Conservation (phyloP, 495 filamentous ascomycete genomes). For the Tetracladium setigerum region DNA sequence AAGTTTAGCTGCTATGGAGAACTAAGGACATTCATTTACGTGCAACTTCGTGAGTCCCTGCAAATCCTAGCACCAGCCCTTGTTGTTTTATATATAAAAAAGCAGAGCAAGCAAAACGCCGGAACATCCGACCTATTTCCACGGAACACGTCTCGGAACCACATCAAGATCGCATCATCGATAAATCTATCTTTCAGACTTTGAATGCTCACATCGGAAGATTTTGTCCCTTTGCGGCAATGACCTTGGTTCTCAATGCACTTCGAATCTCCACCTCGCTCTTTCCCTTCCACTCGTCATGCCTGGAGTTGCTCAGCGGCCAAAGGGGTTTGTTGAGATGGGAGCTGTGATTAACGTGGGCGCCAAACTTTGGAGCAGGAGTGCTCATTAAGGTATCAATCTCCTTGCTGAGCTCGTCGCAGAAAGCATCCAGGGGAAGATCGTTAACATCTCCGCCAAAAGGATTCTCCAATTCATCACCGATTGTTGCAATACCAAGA, state of each 20-base stretch:
- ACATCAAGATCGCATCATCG: too few relatives aligned
- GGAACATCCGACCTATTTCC: too few relatives aligned
- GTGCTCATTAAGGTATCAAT: slow-evolving; percentile 63
- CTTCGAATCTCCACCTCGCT: slow-evolving; percentile 51
- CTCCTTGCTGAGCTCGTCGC: slow-evolving; percentile 61
- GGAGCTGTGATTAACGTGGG: slow-evolving; percentile 30
- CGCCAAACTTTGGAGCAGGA: slow-evolving; percentile 44
- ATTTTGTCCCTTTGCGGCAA: neutral
- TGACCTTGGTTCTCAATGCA: slow-evolving; percentile 39
- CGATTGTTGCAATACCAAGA: slow-evolving; percentile 78
- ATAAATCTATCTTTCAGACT: too few relatives aligned
- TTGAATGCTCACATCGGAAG: too few relatives aligned
- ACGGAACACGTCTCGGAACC: too few relatives aligned
- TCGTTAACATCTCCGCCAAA: slow-evolving; percentile 87
- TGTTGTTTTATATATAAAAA: too few relatives aligned
- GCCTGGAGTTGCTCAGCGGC: slow-evolving; percentile 54
- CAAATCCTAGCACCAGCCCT: too few relatives aligned
- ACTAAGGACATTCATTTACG: too few relatives aligned
- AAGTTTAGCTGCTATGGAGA: too few relatives aligned
- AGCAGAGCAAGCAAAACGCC: too few relatives aligned
- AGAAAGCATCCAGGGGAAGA: slow-evolving; percentile 71
- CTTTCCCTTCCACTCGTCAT: slow-evolving; percentile 51
- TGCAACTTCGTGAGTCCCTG: too few relatives aligned
- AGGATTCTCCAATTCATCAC: slow-evolving; percentile 82
- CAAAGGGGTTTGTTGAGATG: slow-evolving; percentile 56